Base-by-base conservation (phyloP, 495 filamentous ascomycete genomes). In the Viridothelium virens region DNA sequence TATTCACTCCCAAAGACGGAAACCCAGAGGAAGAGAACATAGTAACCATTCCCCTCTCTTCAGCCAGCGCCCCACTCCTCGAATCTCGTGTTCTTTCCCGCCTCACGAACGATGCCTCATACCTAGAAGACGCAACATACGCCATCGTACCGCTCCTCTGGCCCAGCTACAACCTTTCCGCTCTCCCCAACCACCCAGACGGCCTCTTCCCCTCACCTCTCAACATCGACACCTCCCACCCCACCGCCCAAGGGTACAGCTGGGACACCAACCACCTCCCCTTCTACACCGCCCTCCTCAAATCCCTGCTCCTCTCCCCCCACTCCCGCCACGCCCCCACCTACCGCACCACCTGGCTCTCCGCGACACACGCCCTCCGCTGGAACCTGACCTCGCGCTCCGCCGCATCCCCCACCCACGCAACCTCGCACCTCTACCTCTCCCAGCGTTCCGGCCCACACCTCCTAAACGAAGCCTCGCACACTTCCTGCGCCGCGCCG, bases 131-230 rank as follows among this genome's bases (percentile, higher is more conserved):
- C 53, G 68, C 74, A 7, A 75, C 72, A 3, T 36, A 46, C n/a
- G 71, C 74, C 6, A 72, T 73, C 73, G 70, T 71, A 18, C 72
- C 73, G 33, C 65, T 76, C 9, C 70, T 76, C 41, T 76, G 74
- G 74, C 67, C 46, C 39, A 68, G 65, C 16, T 73, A 68, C 63
- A 39, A 47, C 38, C 11, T 59, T 1, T 53, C 62, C 10, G 64
- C 67, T 12, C 70, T 64, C 64, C 47, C 66, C 5, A 70, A 72
- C 7, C 69, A 75, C 59, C 56, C 72, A 1, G 72, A 70, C 33
- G 69, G 63, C 7, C 53, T 59, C 53, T 59, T 59, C 53, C 53
- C 53, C 53, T 59, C 53, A 1, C 74, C 73, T 2, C 62, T 76
- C 44, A 70, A 76, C 50, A 72, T 74, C 38, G 31, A 72, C 39